phyloP scores from a whole-genome alignment of 306 rosid species.

The Arachis stenosperma region DNA sequence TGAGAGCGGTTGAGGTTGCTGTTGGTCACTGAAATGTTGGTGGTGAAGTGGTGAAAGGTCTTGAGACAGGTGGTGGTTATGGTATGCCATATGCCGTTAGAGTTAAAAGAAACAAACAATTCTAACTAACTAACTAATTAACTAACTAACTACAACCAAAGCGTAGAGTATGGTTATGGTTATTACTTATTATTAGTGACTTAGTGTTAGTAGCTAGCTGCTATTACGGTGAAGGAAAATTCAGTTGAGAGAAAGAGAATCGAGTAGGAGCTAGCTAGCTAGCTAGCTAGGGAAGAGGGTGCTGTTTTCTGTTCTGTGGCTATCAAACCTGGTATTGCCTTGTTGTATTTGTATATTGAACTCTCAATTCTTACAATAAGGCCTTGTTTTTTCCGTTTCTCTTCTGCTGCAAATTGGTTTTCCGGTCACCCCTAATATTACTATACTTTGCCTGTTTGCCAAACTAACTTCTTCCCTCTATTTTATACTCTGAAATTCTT shows the following conservation, averaged over 20 bases:
- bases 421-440: conserved; percentile 26
- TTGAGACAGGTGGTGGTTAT: conserved; percentile 67
- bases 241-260: too few relatives aligned
- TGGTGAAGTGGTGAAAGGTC: conserved; percentile 63
- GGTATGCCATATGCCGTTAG: conserved; percentile 68
- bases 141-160: neutral
- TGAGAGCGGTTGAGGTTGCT: conserved; percentile 41
- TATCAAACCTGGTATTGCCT: too few relatives aligned
- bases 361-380: neutral
- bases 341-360: too few relatives aligned
- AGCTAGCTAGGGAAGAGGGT: too few relatives aligned
- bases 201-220: too few relatives aligned
- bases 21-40: conserved; percentile 75
- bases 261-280: too few relatives aligned
- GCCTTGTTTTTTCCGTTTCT: conserved; percentile 29
- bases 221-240: too few relatives aligned
- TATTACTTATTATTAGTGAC: too few relatives aligned
- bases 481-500: too few relatives aligned
- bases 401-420: conserved; percentile 26
- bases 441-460: neutral
- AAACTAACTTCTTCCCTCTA: too few relatives aligned
- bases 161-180: too few relatives aligned
- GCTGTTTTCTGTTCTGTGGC: too few relatives aligned
- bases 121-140: neutral
- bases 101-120: neutral